Evolutionary conservation across 306 rosid species (phyloP).

Genomic region (Begonia peltatifolia): DNA sequence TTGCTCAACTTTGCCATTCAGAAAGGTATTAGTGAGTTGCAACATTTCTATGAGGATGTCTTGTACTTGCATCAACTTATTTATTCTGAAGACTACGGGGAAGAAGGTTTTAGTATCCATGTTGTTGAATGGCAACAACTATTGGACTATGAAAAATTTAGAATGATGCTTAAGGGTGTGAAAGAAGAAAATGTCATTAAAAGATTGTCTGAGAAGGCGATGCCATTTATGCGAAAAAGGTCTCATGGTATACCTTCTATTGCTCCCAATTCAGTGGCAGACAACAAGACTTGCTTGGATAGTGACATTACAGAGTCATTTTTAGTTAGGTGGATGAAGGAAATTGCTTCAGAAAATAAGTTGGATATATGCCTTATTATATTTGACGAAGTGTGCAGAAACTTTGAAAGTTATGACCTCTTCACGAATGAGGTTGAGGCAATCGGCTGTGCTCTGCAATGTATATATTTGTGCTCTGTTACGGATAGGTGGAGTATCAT

Average conservation of each 20-base stretch:
- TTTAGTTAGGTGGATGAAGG: slow-evolving; percentile 89
- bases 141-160: slow-evolving; percentile 68
- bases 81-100: slow-evolving; percentile 48
- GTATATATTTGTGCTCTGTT: slow-evolving; percentile 68
- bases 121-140: slow-evolving; percentile 63
- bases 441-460: slow-evolving; percentile 76
- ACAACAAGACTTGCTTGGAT: slow-evolving; percentile 17
- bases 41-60: slow-evolving; percentile 58
- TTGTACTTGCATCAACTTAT: slow-evolving; percentile 58
- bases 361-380: slow-evolving; percentile 67
- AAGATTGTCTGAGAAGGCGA: slow-evolving; percentile 53
- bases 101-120: slow-evolving; percentile 34
- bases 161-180: slow-evolving; percentile 77
- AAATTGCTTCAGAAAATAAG: slow-evolving; percentile 60
- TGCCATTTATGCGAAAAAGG: slow-evolving; percentile 69
- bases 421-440: slow-evolving; percentile 71
- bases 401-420: slow-evolving; percentile 32
- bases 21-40: slow-evolving; percentile 67
- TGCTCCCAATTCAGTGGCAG: slow-evolving; percentile 20
- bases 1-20: slow-evolving; percentile 66
- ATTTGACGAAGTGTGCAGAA: slow-evolving; percentile 74
- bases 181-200: slow-evolving; percentile 49
- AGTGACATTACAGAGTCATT: slow-evolving; percentile 44
- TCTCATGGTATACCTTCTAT: slow-evolving; percentile 18
- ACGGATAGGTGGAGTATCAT: slow-evolving; percentile 88